Conservation (phyloP, 2,329 filamentous ascomycete genomes). For the Alternaria atra region DNA sequence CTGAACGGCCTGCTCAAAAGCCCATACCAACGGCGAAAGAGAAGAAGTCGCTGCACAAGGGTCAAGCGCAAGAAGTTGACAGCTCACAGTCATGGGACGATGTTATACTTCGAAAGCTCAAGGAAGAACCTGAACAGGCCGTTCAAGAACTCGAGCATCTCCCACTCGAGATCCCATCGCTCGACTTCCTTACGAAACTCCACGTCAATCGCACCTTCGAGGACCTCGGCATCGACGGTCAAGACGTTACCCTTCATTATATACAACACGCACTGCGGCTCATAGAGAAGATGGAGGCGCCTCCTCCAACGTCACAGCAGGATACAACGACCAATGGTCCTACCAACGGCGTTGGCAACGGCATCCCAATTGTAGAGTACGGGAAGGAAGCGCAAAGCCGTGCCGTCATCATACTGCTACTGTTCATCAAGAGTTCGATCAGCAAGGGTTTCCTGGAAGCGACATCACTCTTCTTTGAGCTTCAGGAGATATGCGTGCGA, state of each 20-base stretch:
- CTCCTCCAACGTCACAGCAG: slow-evolving; percentile 8
- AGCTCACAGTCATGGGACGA: slow-evolving; percentile 33
- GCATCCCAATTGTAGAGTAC: slow-evolving; percentile 23
- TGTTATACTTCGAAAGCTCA: slow-evolving; percentile 28
- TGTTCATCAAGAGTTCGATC: slow-evolving; percentile 53
- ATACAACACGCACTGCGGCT: slow-evolving; percentile 51
- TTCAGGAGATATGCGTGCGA: slow-evolving; percentile 52
- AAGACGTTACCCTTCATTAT: slow-evolving; percentile 42
- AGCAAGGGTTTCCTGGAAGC: slow-evolving; percentile 41
- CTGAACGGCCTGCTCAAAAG: background rate
- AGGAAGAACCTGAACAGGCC: slow-evolving; percentile 31
- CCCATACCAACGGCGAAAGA: background rate
- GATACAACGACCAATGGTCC: slow-evolving; percentile 6
- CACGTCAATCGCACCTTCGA: slow-evolving; percentile 38
- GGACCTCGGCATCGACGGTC: slow-evolving; percentile 36
- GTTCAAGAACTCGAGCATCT: slow-evolving; percentile 45
- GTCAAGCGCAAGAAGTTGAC: background rate
- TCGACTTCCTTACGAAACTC: slow-evolving; percentile 53
- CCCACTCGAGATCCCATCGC: slow-evolving; percentile 48
- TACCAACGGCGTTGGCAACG: slow-evolving; percentile 8
- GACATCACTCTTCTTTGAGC: slow-evolving; percentile 50
- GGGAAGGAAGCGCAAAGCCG: slow-evolving; percentile 50
- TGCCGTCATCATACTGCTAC: slow-evolving; percentile 47
- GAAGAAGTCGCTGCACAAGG: background rate
- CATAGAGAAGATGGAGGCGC: slow-evolving; percentile 42